Evolutionary conservation across 441 rosid genomes (phyloP), one percentile per base, ranked within the genome.

Genomic region (Brassica balearica): DNA sequence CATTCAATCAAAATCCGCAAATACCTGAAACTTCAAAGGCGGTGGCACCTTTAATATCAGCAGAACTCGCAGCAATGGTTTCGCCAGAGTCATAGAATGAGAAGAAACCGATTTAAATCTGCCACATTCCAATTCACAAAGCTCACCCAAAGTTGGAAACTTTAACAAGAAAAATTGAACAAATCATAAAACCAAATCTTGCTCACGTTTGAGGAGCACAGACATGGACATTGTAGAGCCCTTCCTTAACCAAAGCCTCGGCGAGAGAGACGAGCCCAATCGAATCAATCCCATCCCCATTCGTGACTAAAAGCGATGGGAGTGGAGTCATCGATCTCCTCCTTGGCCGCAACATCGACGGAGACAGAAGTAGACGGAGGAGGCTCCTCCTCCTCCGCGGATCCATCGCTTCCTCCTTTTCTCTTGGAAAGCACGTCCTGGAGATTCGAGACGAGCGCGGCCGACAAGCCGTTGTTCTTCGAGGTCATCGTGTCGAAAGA

Each of bases 151-250:
- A 59, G 69, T 59, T 70, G 0, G 32, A 59, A 72, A 36, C 4
- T 65, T 65, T 65, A 36, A 65, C 69, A 65, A 62, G 11, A 63
- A 25, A 10, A 29, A 38, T 6, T 8, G 22, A 63, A 63, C 12
- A 14, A 64, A 64, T 14, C 46, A 8, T 6, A 67, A 11, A 29
- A 29, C 4, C 14, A 6, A 66, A 80, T 58, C 78, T 1, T 29
- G 6, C 98, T 80, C 87, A 96, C 98, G 85, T 94, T 86, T 92
- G 96, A 77, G 98, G 98, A 51, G 95, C 98, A 88, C 95, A 90
- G 80, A 96, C 99, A 61, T 92, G 87, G 78, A 96, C 93, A 88
- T 85, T 89, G 79, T 89, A 96, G 8, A 88, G 89, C 67, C 96
- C 94, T 56, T 84, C 84, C 55, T 77, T 81, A 76, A 88, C 97